phyloP scores from a whole-genome alignment of 2,329 filamentous ascomycete species.

The Pestalotiopsis sp. region DNA sequence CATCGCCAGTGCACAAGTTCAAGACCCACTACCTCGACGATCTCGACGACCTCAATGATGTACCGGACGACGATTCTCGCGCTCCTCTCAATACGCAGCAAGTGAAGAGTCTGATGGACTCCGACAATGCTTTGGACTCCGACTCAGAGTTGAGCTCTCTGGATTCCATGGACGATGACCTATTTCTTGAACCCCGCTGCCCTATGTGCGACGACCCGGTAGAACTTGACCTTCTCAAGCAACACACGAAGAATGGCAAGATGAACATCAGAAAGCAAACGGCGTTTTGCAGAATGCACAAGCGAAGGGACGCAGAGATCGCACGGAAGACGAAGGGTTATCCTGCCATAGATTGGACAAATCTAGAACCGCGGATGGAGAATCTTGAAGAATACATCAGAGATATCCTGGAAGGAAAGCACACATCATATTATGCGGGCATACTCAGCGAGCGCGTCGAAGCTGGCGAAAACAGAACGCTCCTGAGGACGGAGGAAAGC shows the following conservation, averaged over 20 bases:
- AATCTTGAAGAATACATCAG: conserved; percentile 59
- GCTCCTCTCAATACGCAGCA: conserved; percentile 11
- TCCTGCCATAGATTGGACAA: conserved; percentile 71
- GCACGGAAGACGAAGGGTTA: conserved; percentile 60
- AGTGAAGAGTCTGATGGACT: conserved; percentile 1
- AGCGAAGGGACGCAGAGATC: conserved; percentile 53
- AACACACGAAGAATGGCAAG: conserved; percentile 48
- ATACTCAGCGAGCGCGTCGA: conserved; percentile 57
- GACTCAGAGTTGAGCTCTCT: conserved; percentile 18
- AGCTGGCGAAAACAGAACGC: conserved; percentile 60
- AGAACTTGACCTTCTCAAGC: conserved; percentile 54
- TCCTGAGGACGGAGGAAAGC: conserved; percentile 59
- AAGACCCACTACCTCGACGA: conserved; percentile 29
- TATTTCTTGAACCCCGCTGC: conserved; percentile 44
- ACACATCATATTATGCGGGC: conserved; percentile 62
- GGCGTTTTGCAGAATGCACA: conserved; percentile 67
- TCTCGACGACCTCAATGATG: not conserved
- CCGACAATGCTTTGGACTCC: not conserved
- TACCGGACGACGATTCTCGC: not conserved
- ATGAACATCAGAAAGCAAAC: conserved; percentile 62
- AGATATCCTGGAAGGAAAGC: conserved; percentile 59
- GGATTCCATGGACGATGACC: conserved; percentile 10
- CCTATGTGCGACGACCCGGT: conserved; percentile 69
- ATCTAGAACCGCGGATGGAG: conserved; percentile 60
- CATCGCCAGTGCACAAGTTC: conserved; percentile 24